Base-by-base conservation (phyloP, 2,329 filamentous ascomycete genomes). In the Rosellinia necatrix region DNA sequence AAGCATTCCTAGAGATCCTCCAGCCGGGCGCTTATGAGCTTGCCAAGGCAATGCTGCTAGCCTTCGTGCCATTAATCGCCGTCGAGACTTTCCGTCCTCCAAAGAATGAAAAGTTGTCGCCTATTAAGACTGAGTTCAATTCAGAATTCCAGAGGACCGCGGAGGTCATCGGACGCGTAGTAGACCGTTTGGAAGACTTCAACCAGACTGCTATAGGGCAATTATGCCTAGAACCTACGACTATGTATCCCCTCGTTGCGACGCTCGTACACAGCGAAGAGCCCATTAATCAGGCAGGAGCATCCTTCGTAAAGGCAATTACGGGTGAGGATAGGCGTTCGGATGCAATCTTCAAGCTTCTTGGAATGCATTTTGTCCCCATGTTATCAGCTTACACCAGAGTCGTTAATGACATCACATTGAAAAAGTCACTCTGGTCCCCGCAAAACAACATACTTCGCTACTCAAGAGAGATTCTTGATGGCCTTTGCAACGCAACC, bases 271-370 rank as follows among this genome's bases (percentile, higher is more conserved):
- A 92, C 38, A 90, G 91, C 13, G 88, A 96, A 63, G 79, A 89
- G 53, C 82, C 86, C 55, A 87, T 94, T 29, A 91, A 91, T 59
- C 88, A 92, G 69, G 88, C 90, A 13, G 87, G 90, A 1, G 83
- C 92, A 6, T 89, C 92, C 63, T 77, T 97, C 24, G 82, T 97
- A 62, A 96, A 96, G 72, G 85, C 85, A 30, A 84, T 93, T 65
- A 94, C 90, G 30, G 83, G 83, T 7, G 85, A 96, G 70, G 70
- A 77, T 29, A 76, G 75, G 17, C 79, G 82, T 46, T 72, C 74
- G 32, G 80, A 81, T 12, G 80, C 81, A 5, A 70, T 84, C n/a
- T 70, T 70, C 8, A 75, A 71, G 59, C 69, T 83, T 60, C 68
- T 83, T 3, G 70, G 76, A 38, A 66, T 73, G n/a, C 73, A 77